Conservation (phyloP, 805 yeast genomes). For the Wickerhamiella slavikovae region DNA sequence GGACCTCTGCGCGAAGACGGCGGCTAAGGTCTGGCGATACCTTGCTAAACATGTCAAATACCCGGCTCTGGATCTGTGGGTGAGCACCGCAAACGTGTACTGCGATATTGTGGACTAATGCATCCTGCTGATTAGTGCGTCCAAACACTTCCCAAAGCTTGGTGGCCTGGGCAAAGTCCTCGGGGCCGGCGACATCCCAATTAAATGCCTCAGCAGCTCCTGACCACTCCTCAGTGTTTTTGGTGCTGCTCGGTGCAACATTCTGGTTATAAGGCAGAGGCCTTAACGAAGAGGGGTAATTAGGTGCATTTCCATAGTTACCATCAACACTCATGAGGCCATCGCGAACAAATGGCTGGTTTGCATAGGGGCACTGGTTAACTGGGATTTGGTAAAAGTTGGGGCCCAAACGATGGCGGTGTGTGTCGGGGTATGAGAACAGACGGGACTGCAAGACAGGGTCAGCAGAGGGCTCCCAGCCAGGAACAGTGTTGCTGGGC, state of each 20-base stretch:
- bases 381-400: conserved; percentile 51
- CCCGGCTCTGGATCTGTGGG: conserved; percentile 58
- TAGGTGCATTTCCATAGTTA: conserved; percentile 30
- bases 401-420: conserved; percentile 53
- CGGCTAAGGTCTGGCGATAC: conserved; percentile 51
- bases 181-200: conserved; percentile 53
- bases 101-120: conserved; percentile 68
- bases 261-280: conserved; percentile 17
- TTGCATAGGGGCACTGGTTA: conserved; percentile 33
- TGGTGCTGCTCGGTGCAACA: conserved; percentile 5
- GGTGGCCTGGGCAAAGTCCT: conserved; percentile 61
- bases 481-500: conserved; percentile 55
- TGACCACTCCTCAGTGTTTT: conserved; percentile 57
- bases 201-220: conserved; percentile 74
- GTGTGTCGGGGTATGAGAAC: conserved; percentile 60
- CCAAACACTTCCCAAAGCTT: conserved; percentile 62
- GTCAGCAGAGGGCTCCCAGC: conserved; percentile 57
- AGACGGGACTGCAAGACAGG: conserved; percentile 60
- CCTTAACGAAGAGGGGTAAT: conserved; percentile 26
- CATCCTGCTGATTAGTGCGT: conserved; percentile 62
- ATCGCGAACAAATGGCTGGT: conserved; percentile 34
- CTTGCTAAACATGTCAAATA: conserved; percentile 52
- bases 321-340: conserved; percentile 32
- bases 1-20: too few relatives aligned
- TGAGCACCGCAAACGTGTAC: conserved; percentile 49